Conservation (phyloP, 1,139 yeast genomes). For the Pichia norvegensis region DNA sequence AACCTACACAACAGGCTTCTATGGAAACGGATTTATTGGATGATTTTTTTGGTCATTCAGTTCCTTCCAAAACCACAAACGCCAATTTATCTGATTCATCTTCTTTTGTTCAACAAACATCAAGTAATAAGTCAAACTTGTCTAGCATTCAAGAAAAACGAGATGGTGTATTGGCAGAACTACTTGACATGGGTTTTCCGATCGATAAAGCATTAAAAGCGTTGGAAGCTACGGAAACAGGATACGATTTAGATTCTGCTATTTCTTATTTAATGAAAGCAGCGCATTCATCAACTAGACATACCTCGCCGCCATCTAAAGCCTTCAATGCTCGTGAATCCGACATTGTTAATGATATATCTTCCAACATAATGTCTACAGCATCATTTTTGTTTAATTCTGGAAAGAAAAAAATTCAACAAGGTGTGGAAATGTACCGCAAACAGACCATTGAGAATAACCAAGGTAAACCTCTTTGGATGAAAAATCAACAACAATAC, state of each 20-base stretch:
- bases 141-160: slow-evolving; percentile 13
- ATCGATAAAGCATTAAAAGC: slow-evolving; percentile 57
- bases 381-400: slow-evolving; percentile 56
- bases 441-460: slow-evolving; percentile 28
- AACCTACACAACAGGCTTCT: neutral
- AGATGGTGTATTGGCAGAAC: slow-evolving; percentile 58
- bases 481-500: slow-evolving; percentile 51
- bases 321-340: slow-evolving; percentile 30
- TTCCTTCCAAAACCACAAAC: neutral
- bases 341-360: slow-evolving; percentile 50
- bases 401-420: slow-evolving; percentile 55
- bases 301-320: slow-evolving; percentile 17
- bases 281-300: slow-evolving; percentile 36
- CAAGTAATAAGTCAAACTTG: too few relatives aligned
- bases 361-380: slow-evolving; percentile 52
- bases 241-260: slow-evolving; percentile 57
- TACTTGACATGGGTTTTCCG: slow-evolving; percentile 75
- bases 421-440: slow-evolving; percentile 58
- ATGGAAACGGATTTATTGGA: slow-evolving; percentile 13
- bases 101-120: too few relatives aligned
- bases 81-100: neutral
- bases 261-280: slow-evolving; percentile 59
- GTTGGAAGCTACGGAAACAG: slow-evolving; percentile 43
- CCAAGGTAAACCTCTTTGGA: slow-evolving; percentile 68
- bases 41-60: slow-evolving; percentile 14